phyloP scores from a whole-genome alignment of 176 grass and related monocot species.

The Rhynchospora tenuis region DNA sequence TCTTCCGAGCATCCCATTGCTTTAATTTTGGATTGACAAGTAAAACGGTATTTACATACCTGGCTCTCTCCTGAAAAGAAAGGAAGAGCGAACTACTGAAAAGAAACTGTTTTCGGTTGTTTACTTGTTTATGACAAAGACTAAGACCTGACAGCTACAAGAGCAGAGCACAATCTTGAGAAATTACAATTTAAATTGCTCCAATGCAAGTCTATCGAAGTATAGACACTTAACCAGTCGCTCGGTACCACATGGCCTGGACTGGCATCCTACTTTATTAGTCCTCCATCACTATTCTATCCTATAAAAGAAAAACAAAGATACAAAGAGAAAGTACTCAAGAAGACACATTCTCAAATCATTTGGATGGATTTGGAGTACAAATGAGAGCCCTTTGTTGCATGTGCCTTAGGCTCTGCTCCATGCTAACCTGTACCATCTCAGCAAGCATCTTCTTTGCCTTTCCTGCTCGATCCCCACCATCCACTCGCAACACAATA shows the following conservation, averaged over 20 bases:
- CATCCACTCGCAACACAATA: slow-evolving; percentile 69
- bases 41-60: neutral
- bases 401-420: slow-evolving; percentile 91
- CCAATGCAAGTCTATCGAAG: slow-evolving; percentile 7
- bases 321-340: neutral
- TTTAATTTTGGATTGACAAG: neutral
- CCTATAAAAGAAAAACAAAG: neutral
- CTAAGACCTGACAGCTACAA: neutral
- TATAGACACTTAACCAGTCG: slow-evolving; percentile 42
- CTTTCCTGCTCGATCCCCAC: slow-evolving; percentile 60
- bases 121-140: neutral
- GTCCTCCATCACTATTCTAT: neutral
- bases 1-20: neutral
- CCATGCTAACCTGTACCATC: slow-evolving; percentile 98
- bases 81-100: neutral
- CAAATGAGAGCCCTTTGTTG: slow-evolving; percentile 60
- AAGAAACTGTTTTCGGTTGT: neutral
- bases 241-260: slow-evolving; percentile 36
- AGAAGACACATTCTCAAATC: neutral
- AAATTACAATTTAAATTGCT: slow-evolving; percentile 16
- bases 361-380: slow-evolving; percentile 22
- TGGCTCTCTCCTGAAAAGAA: neutral
- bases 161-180: neutral
- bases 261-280: slow-evolving; percentile 40
- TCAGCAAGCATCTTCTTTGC: slow-evolving; percentile 99